phyloP scores from a whole-genome alignment of 768 basidiomycete genomes.

The Phallus indusiatus region DNA sequence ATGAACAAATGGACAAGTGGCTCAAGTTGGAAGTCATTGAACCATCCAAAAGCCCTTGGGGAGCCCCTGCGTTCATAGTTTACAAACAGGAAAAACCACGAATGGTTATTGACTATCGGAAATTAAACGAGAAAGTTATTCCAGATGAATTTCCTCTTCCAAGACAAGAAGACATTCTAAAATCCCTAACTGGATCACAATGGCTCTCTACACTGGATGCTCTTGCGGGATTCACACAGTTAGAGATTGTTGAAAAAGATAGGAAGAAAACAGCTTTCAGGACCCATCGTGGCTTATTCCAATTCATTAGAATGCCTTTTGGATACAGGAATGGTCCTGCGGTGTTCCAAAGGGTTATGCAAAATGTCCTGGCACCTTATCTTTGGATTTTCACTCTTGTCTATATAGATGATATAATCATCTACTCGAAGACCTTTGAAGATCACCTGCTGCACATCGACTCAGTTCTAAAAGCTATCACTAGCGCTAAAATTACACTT shows the following conservation, averaged over 20 bases:
- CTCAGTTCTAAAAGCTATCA: constrained; percentile 24
- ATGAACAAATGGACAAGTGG: no score
- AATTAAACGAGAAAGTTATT: no score
- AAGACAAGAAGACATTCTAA: no score
- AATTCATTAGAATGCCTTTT: constrained; percentile 35
- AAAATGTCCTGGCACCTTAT: constrained; percentile 24
- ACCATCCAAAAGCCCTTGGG: no score
- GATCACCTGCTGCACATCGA: background rate
- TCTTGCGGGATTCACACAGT: constrained; percentile 32
- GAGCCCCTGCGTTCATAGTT: no score
- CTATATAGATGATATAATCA: constrained; percentile 35
- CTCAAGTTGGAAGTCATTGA: no score
- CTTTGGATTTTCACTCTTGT: constrained; percentile 32
- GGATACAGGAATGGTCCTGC: constrained; percentile 24
- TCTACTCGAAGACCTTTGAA: constrained; percentile 15
- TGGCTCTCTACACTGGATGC: constrained; percentile 28
- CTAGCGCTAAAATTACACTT: constrained; percentile 21
- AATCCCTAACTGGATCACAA: background rate
- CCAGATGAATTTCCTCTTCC: no score
- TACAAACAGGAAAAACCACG: no score
- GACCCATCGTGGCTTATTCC: constrained; percentile 29
- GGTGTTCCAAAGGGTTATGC: constrained; percentile 35
- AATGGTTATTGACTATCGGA: no score
- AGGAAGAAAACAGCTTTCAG: constrained; percentile 29
- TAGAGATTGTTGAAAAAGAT: constrained; percentile 20